Percentiles rank a stretch among this genome's conserved stretches.
These are phyloP conservation scores for Trametes meyenii DNA, from an alignment of 768 basidiomycete species.

Conservation along the genomic window DNA sequence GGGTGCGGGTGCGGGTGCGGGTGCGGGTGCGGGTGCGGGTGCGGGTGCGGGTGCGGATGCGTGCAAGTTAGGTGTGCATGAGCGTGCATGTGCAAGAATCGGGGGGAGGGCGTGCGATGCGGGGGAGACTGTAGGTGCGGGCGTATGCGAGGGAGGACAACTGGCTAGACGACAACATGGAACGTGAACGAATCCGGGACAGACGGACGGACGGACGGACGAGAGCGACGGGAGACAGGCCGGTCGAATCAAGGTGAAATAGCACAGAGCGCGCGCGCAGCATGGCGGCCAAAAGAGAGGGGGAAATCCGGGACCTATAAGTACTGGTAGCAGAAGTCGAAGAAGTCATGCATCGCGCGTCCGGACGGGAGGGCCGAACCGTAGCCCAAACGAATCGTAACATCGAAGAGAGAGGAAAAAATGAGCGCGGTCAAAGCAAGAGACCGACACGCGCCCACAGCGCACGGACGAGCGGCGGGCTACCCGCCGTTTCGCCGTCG, in stretches of 20 bases:
- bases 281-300: not conserved
- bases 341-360: no score
- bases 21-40: not conserved
- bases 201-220: not conserved
- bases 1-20: not conserved
- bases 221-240: not conserved
- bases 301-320: not conserved
- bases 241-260: not conserved
- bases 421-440: not conserved
- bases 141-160: not conserved
- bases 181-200: not conserved
- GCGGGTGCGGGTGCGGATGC: not conserved
- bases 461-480: not conserved
- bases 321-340: not conserved
- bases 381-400: no score
- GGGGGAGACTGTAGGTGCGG: conserved; percentile 10
- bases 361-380: no score
- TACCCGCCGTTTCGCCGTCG: conserved; percentile 20
- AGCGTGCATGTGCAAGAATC: conserved; percentile 6
- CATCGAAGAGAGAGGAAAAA: no score
- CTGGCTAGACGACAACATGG: not conserved
- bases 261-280: not conserved
- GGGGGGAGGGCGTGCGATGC: not conserved
- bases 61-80: not conserved
- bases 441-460: not conserved